Base-by-base conservation (phyloP, 305 asterid species). In the Fraxinus floribunda region DNA sequence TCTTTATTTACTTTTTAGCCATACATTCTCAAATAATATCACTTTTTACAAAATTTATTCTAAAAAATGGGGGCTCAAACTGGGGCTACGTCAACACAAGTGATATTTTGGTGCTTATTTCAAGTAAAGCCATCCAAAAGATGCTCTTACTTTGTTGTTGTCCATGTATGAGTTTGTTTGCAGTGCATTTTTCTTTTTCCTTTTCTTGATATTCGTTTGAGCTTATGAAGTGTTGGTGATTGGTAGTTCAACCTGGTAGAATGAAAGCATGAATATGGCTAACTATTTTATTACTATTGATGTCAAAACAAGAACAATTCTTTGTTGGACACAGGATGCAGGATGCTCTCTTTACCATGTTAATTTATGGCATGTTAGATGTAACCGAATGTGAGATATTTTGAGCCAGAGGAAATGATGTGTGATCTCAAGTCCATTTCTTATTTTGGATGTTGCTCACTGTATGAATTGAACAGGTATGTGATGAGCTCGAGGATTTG, bases 401-500 rank as follows among this genome's bases (percentile, higher is more conserved):
- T 71, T 30, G 39, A 34, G 35, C 7, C 35, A 29, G 18, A 68
- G 38, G 38, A 68, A 68, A 68, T 68, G 38, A 68, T 68, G 5
- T 11, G 9, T 29, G 35, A 29, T 29, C 75, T 29, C 36, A 24
- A 13, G 44, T 71, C 10, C 38, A 32, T 70, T 70, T 30, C 41
- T 15, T n/a, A 34, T 34, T 71, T 16, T 71, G 44, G 76, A 34
- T 34, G 41, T 32, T 71, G 41, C 76, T 20, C 1, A 30, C 5
- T 15, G 41, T 11, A 30, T 71, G 38, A 32, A 30, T 46, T 72
- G 73, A 75, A 66, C 81, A 96, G 98, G 94, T 94, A 3, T 94
- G 98, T 75, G 99, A 96, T 82, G 99, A 96, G 86, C 98, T 96
- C 9, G 98, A 96, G 85, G 98, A 93, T 86, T 75, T 91, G 89